These are phyloP conservation scores for Talaromyces ruber DNA, from an alignment of 495 filamentous ascomycete species.

Conservation along the genomic window DNA sequence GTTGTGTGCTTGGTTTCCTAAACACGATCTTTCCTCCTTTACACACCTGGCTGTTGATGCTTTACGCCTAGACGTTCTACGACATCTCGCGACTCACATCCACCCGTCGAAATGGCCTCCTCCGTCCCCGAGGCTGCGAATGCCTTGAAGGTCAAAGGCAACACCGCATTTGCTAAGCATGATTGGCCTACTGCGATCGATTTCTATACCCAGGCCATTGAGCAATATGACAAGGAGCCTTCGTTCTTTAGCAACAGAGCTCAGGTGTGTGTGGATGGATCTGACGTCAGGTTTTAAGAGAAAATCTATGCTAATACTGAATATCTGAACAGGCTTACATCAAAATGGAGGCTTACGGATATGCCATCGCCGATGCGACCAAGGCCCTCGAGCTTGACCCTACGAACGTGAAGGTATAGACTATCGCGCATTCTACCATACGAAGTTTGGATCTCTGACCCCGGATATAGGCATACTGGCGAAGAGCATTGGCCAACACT, in stretches of 20 bases:
- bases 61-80: constrained; percentile 2
- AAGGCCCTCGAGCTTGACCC: constrained; percentile 87
- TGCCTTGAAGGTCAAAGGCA: constrained; percentile 85
- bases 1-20: constrained; percentile 10
- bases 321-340: constrained; percentile 62
- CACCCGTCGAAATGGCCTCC: constrained; percentile 33
- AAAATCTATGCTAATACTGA: constrained; percentile 6
- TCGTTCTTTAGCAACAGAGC: constrained; percentile 91
- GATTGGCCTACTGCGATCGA: constrained; percentile 83
- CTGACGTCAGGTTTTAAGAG: not conserved
- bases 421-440: not conserved
- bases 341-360: constrained; percentile 90
- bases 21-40: constrained; percentile 4
- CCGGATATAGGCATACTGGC: constrained; percentile 74
- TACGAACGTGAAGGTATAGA: constrained; percentile 69
- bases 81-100: constrained; percentile 9
- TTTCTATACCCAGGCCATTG: constrained; percentile 85
- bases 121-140: constrained; percentile 57
- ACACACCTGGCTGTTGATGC: constrained; percentile 4
- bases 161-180: constrained; percentile 80
- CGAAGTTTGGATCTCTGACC: not conserved
- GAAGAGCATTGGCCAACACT: constrained; percentile 81
- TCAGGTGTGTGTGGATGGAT: constrained; percentile 53
- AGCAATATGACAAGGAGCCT: constrained; percentile 71
- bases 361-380: constrained; percentile 86